phyloP scores from a whole-genome alignment of 441 rosid species.

The Erodium trifolium region DNA sequence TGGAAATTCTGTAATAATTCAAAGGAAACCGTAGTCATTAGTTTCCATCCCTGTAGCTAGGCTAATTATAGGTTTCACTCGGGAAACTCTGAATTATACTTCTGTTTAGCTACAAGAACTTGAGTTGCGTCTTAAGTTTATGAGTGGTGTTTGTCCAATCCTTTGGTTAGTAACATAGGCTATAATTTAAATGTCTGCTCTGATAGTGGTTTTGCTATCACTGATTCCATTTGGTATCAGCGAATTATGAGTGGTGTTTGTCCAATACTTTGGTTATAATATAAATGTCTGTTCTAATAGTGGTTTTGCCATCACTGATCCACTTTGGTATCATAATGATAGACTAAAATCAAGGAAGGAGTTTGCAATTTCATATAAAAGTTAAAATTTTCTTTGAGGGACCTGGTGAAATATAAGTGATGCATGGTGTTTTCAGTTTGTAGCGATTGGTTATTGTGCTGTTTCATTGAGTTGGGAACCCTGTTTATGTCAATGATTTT shows the following conservation, averaged over 20 bases:
- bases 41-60: background rate
- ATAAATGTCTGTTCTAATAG: background rate
- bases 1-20: background rate
- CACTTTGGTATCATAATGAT: background rate
- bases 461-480: background rate
- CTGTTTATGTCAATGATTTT: background rate
- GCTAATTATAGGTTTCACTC: background rate
- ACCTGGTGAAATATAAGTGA: background rate
- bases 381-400: background rate
- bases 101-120: background rate
- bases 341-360: background rate
- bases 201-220: no score
- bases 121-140: background rate
- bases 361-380: background rate
- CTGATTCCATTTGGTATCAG: no score
- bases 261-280: background rate
- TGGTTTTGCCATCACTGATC: no score
- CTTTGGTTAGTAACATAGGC: background rate
- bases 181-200: background rate
- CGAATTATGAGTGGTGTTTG: background rate
- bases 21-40: background rate
- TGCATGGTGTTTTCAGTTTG: background rate
- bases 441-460: background rate
- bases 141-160: background rate
- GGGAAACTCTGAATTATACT: background rate